Evolutionary conservation across 345 rosid species (phyloP).

Genomic region (Gossypium stocksii): DNA sequence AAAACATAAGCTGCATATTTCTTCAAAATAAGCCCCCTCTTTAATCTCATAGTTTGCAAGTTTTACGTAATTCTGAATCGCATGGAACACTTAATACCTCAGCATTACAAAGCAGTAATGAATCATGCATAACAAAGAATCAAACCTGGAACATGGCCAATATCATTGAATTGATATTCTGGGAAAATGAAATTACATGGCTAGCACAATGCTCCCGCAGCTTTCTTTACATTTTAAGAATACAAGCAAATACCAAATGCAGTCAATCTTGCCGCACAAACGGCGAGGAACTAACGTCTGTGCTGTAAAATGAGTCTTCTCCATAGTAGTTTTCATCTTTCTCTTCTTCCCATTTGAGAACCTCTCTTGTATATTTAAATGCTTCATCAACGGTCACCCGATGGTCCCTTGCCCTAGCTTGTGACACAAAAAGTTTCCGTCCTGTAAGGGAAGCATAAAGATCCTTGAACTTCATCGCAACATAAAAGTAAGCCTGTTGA

Average conservation of each 20-base stretch:
- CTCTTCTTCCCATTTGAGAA: constrained; percentile 95
- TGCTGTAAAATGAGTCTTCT: constrained; percentile 91
- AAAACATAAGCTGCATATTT: neutral
- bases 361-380: constrained; percentile 86
- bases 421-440: constrained; percentile 86
- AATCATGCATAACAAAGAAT: neutral
- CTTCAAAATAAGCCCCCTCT: neutral
- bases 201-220: neutral
- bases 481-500: constrained; percentile 91
- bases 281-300: constrained; percentile 86
- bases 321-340: constrained; percentile 69
- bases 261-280: constrained; percentile 45
- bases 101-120: neutral
- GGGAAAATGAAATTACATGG: neutral
- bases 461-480: constrained; percentile 90
- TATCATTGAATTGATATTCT: neutral
- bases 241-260: neutral
- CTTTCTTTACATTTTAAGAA: constrained; percentile 1
- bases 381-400: constrained; percentile 70
- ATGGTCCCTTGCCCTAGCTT: constrained; percentile 77
- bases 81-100: neutral
- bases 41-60: neutral
- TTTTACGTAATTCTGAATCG: neutral
- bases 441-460: constrained; percentile 73
- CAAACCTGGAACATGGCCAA: neutral